Base-by-base conservation (phyloP, 441 rosid genomes). In the Adansonia madagascariensis region DNA sequence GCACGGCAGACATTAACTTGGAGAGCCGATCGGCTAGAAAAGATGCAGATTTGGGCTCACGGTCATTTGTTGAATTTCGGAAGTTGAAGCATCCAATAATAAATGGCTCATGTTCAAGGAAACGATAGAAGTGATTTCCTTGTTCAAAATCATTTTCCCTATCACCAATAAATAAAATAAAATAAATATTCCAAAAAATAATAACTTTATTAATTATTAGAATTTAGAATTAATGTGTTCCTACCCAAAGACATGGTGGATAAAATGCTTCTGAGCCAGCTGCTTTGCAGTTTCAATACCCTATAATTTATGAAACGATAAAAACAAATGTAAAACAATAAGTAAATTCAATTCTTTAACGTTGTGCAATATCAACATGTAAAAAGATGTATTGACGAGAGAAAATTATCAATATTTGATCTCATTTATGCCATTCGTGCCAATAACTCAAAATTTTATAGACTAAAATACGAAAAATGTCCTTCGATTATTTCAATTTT, bases 241-340 rank as follows among this genome's bases (percentile, higher is more conserved):
- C 67, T 88, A 95, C 99, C 98, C 92, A 71, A 92, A 92, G 55
- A 93, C 97, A 68, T 92, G 93, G 82, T 91, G 98, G 78, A 95
- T 84, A 80, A 91, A 95, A 80, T 95, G 95, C 84, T 86, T 95
- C 78, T 82, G 84, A 55, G 90, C 92, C 46, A 95, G 77, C 52
- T 63, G 83, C 91, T 83, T 95, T 14, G 93, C 95, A 67, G 89
- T 85, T 82, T 86, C 94, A 56, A 90, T 74, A 24, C 92, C 98
- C 99, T 95, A 65, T 52, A 17, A 56, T 56, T 17, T 56, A 56
- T 18, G 8, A 56, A 56, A 56, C 4, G 24, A 56, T 18, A 8
- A 56, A 56, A 56, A 0, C 31, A 17, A 7, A 52, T 52, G 56
- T 52, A 12, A 52, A 50, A 11, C 12, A 53, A 14, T 1, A 5